A percentile compares a stretch with the other conserved stretches of the same genome.
Conservation (phyloP, 306 rosid species). For the Medicago arabica region DNA sequence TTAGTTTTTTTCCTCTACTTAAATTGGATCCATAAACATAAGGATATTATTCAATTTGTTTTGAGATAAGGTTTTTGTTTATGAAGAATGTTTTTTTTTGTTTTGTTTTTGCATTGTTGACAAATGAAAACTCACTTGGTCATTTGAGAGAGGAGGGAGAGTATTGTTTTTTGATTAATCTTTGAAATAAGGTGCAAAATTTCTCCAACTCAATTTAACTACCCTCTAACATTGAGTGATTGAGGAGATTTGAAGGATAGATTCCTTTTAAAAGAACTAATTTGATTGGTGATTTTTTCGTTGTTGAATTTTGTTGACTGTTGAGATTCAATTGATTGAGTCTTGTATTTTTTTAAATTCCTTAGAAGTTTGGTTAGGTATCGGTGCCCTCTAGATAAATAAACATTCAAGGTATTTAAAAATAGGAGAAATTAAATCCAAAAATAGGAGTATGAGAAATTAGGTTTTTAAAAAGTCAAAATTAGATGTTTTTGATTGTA, state of each 20-base stretch:
- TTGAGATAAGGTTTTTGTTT: not conserved
- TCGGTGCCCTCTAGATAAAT: too few relatives aligned
- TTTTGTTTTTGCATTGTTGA: not conserved
- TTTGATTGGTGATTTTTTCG: too few relatives aligned
- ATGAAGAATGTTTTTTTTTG: not conserved
- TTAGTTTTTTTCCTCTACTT: not conserved
- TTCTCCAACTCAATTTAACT: not conserved
- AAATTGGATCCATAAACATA: not conserved
- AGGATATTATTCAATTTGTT: not conserved
- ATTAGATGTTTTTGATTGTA: too few relatives aligned
- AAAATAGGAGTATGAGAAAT: too few relatives aligned
- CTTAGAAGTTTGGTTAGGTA: too few relatives aligned
- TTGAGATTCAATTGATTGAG: too few relatives aligned
- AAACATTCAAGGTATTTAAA: too few relatives aligned
- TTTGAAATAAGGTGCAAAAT: not conserved
- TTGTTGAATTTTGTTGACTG: too few relatives aligned
- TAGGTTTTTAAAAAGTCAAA: too few relatives aligned
- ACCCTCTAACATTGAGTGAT: not conserved
- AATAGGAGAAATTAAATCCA: too few relatives aligned
- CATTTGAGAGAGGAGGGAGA: not conserved
- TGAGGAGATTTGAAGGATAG: not conserved
- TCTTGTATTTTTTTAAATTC: too few relatives aligned
- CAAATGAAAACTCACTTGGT: not conserved
- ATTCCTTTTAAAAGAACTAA: too few relatives aligned
- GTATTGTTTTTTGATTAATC: not conserved